Conservation (phyloP, 108 stramenopile species). For the Cyclostephanos tholiformis region DNA sequence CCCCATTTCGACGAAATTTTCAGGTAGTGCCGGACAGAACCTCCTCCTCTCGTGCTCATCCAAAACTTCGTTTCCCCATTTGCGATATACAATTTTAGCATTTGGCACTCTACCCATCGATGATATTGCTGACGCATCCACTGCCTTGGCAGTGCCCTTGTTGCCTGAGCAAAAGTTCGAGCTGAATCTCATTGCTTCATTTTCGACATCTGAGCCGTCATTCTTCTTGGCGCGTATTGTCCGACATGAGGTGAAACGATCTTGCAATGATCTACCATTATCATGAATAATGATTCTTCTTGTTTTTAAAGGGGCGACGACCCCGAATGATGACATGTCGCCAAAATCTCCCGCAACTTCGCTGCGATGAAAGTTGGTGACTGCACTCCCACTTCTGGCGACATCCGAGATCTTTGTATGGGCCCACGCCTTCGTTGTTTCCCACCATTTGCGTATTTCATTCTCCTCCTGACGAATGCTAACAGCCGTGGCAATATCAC, state of each 20-base stretch:
- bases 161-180: slow-evolving; percentile 4
- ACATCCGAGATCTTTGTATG: neutral
- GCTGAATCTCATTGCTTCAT: slow-evolving; percentile 18
- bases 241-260: neutral
- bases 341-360: slow-evolving; percentile 7
- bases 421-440: slow-evolving; percentile 13
- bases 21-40: slow-evolving; percentile 45
- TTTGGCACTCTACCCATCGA: neutral
- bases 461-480: slow-evolving; percentile 29
- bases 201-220: neutral
- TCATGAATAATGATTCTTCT: slow-evolving; percentile 22
- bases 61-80: slow-evolving; percentile 45
- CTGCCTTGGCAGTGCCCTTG: neutral
- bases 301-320: neutral
- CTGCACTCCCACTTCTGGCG: neutral
- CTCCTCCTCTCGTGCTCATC: slow-evolving; percentile 28
- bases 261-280: slow-evolving; percentile 4
- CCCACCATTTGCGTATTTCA: slow-evolving; percentile 23
- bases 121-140: neutral
- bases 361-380: slow-evolving; percentile 6
- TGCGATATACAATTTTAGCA: slow-evolving; percentile 13
- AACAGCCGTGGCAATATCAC: slow-evolving; percentile 11
- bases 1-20: slow-evolving; percentile 12
- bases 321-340: neutral
- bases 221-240: slow-evolving; percentile 9